Evolutionary conservation across 768 basidiomycete genomes (phyloP).

Genomic region (Floccularia luteovirens): DNA sequence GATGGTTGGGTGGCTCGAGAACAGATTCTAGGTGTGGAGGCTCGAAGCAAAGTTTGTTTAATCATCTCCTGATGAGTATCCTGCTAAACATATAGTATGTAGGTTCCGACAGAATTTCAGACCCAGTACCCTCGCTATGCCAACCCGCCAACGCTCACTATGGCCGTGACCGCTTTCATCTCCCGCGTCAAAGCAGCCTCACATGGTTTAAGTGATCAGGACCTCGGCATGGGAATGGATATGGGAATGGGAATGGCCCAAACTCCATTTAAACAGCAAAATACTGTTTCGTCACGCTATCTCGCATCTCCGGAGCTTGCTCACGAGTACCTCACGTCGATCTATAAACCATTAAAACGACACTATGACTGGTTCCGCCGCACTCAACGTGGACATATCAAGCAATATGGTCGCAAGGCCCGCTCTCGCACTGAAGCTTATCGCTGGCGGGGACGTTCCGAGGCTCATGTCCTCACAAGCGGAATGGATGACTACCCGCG

Average conservation of each 20-base stretch:
- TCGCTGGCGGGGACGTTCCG: constrained; percentile 88
- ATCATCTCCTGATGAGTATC: not conserved
- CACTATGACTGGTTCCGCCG: constrained; percentile 97
- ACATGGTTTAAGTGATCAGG: constrained; percentile 42
- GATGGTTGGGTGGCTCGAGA: constrained; percentile 96
- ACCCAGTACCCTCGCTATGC: constrained; percentile 92
- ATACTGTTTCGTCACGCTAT: constrained; percentile 22
- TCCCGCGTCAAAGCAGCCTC: constrained; percentile 48
- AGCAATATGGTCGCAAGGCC: constrained; percentile 78
- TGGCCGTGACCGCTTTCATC: constrained; percentile 91
- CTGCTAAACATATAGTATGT: constrained; percentile 3
- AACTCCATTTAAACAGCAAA: constrained; percentile 21
- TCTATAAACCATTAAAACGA: constrained; percentile 78
- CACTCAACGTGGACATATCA: constrained; percentile 91
- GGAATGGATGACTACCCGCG: constrained; percentile 97
- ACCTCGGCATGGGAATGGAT: constrained; percentile 57
- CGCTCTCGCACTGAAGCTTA: constrained; percentile 89
- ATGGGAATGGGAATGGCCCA: constrained; percentile 50
- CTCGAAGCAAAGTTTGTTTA: constrained; percentile 72
- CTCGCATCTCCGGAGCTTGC: constrained; percentile 57
- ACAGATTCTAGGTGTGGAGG: constrained; percentile 95
- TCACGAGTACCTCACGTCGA: constrained; percentile 61
- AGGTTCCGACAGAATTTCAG: constrained; percentile 88
- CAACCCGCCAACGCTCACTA: constrained; percentile 90
- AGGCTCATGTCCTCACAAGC: constrained; percentile 83